These are phyloP conservation scores for Fusarium bulbicola DNA, from an alignment of 2,329 filamentous ascomycete genomes.

Conservation along the genomic window DNA sequence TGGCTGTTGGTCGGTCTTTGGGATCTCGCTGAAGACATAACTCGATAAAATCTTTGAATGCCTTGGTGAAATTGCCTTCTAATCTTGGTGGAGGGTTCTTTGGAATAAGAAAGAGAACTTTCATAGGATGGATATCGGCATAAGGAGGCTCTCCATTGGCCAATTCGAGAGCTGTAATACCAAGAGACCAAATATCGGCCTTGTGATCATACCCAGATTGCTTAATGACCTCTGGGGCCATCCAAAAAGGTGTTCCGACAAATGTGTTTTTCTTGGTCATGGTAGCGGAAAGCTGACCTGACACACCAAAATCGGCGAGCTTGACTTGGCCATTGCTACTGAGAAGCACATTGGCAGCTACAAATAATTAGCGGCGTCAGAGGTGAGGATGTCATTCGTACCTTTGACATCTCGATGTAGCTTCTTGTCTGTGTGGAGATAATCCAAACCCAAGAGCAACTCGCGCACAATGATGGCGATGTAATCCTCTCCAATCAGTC, in stretches of 20 bases:
- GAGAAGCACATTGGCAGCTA: conserved; percentile 92
- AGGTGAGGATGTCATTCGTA: conserved; percentile 47
- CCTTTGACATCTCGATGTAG: conserved; percentile 96
- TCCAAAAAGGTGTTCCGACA: conserved; percentile 98
- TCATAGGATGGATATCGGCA: conserved; percentile 98
- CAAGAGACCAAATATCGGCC: conserved; percentile 96
- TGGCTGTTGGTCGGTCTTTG: conserved; percentile 85
- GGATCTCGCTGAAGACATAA: conserved; percentile 89
- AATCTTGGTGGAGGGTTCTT: conserved; percentile 89
- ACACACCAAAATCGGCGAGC: conserved; percentile 95
- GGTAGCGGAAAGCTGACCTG: conserved; percentile 92
- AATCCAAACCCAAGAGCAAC: conserved; percentile 87
- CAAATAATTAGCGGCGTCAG: not conserved
- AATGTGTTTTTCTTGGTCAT: conserved; percentile 99
- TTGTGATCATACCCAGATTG: conserved; percentile 98
- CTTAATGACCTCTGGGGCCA: conserved; percentile 98
- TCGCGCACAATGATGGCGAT: conserved; percentile 96
- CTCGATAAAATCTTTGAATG: conserved; percentile 86
- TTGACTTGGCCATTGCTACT: conserved; percentile 95
- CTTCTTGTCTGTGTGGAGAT: conserved; percentile 95
- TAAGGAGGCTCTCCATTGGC: conserved; percentile 94
- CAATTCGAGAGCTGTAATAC: conserved; percentile 91
- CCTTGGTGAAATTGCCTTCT: conserved; percentile 81
- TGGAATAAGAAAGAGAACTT: conserved; percentile 94
- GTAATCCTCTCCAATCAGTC: conserved; percentile 90